Base-by-base conservation (phyloP, 257 asterid genomes). In the Nicotiana otophora region DNA sequence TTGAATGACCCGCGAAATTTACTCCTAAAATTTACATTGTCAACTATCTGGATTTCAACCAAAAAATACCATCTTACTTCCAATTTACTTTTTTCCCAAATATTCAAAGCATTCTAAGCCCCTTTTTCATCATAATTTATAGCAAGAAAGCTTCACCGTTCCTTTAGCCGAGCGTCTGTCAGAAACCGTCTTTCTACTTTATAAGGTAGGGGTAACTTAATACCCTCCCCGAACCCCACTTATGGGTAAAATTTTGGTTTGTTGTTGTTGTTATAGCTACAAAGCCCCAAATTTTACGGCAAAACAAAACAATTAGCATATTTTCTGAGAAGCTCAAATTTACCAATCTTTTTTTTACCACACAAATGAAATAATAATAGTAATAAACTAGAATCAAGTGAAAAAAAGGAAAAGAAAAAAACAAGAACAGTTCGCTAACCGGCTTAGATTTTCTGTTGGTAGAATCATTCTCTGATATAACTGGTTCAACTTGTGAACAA, bases 401-500 rank as follows among this genome's bases (percentile, higher is more conserved):
- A 54, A 4, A 16, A 17, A 5, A 14, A 53, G 30, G 15, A 4
- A 16, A 19, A 5, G 57, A 53, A 57, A 1, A 42, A 20, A 74
- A 12, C 15, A 48, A 28, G 16, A 11, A 70, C 19, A n/a, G 75
- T 28, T 48, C 5, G 15, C 88, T 89, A 86, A 89, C 92, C 65
- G 79, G 81, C 31, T 83, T 85, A 81, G 92, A 84, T 79, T 53
- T 82, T 86, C 82, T 68, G 42, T 10, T 23, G 30, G 79, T 86
- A 28, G 88, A 82, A 86, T 84, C 63, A 84, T 86, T 86, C 53
- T 84, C 80, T 67, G 85, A 81, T 60, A 86, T 81, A 48, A 84
- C 87, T 83, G 92, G 85, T 76, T 89, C 88, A 60, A 78, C 74
- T 46, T 85, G 91, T 26, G 77, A 57, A 82, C 83, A 58, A 66